Evolutionary conservation across 2,329 filamentous ascomycete genomes (phyloP).

Genomic region (Cryoendolithus antarcticus): DNA sequence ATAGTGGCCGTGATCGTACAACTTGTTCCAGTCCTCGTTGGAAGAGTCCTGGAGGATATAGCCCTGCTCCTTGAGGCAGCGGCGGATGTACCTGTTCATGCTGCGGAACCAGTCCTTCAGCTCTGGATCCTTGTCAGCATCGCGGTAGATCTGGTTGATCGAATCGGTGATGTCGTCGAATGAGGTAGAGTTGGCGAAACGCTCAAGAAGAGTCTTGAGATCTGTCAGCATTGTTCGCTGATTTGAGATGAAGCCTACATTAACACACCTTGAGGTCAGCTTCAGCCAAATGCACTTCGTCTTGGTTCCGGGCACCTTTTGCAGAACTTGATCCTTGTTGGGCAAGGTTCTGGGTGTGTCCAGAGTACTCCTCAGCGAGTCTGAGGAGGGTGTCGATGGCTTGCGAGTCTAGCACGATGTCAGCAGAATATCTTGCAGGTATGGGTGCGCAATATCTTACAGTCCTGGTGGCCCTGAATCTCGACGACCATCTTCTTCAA

Average conservation of each 20-base stretch:
- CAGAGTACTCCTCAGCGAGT: conserved; percentile 73
- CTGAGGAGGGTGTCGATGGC: conserved; percentile 80
- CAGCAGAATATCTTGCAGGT: neutral
- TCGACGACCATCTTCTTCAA: conserved; percentile 97
- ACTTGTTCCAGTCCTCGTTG: conserved; percentile 66
- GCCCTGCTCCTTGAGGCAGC: conserved; percentile 76
- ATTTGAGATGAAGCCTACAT: conserved; percentile 27
- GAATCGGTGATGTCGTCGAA: conserved; percentile 74
- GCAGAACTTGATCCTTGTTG: conserved; percentile 55
- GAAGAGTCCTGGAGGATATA: conserved; percentile 76
- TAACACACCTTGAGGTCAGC: conserved; percentile 58
- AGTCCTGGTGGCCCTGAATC: conserved; percentile 89
- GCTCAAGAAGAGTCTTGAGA: conserved; percentile 69
- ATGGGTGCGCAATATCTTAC: conserved; percentile 29
- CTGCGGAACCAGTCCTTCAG: conserved; percentile 81
- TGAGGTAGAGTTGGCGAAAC: conserved; percentile 90
- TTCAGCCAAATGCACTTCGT: conserved; percentile 59
- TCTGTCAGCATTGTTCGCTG: conserved; percentile 38
- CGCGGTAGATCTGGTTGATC: conserved; percentile 72
- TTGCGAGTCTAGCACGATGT: conserved; percentile 49
- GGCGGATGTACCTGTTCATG: conserved; percentile 65
- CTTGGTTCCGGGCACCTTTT: conserved; percentile 56
- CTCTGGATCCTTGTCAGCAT: conserved; percentile 77
- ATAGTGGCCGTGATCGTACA: conserved; percentile 77
- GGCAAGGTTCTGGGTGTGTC: conserved; percentile 56